phyloP scores from a whole-genome alignment of 371 early-diverging fungal species.

The Mortierella sp. region DNA sequence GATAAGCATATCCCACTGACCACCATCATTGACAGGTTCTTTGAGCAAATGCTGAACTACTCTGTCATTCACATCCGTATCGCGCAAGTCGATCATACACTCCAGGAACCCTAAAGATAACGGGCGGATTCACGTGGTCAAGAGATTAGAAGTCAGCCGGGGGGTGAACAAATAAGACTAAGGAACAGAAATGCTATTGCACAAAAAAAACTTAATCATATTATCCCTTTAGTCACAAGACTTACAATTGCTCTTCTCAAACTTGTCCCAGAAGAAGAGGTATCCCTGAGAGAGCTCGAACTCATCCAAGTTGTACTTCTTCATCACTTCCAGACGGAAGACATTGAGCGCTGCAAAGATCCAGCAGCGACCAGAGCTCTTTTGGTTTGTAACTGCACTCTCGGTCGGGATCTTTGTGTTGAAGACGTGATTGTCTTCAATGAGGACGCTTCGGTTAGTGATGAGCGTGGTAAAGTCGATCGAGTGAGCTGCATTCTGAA shows the following conservation, averaged over 20 bases:
- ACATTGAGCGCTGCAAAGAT: slow-evolving; percentile 83
- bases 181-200: background rate
- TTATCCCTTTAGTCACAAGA: background rate
- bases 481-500: slow-evolving; percentile 73
- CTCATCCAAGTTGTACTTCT: slow-evolving; percentile 79
- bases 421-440: slow-evolving; percentile 66
- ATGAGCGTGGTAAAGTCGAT: slow-evolving; percentile 70
- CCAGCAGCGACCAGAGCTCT: slow-evolving; percentile 88
- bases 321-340: slow-evolving; percentile 67
- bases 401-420: slow-evolving; percentile 73
- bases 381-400: slow-evolving; percentile 80
- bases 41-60: slow-evolving; percentile 79
- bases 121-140: background rate
- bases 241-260: slow-evolving; percentile 85
- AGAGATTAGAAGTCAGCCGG: background rate
- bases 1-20: slow-evolving; percentile 89
- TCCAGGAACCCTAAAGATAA: slow-evolving; percentile 74
- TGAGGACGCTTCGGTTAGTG: slow-evolving; percentile 64
- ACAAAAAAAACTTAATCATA: background rate
- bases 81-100: slow-evolving; percentile 77
- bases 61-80: slow-evolving; percentile 75
- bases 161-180: background rate
- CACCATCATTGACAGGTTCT: slow-evolving; percentile 76
- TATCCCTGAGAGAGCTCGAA: slow-evolving; percentile 86
- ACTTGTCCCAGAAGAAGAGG: slow-evolving; percentile 85